Percentiles rank a stretch among this genome's conserved stretches.
phyloP scores from a whole-genome alignment of 2,329 filamentous ascomycete genomes.

The Exophiala sp. region DNA sequence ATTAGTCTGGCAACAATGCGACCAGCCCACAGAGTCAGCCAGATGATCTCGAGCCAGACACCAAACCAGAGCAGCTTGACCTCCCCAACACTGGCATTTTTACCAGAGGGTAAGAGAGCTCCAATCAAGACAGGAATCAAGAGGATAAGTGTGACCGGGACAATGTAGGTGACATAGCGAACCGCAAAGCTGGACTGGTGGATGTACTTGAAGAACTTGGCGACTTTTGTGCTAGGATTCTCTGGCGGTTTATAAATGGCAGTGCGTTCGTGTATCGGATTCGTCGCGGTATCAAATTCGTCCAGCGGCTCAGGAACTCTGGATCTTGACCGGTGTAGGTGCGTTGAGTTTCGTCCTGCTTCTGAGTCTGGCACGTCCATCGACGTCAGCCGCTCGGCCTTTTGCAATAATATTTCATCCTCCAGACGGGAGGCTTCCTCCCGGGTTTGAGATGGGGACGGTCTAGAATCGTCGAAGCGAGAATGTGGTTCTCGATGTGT shows the following conservation, averaged over 20 bases:
- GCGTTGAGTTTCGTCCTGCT: constrained; percentile 35
- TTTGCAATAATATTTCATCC: constrained; percentile 60
- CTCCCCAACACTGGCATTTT: constrained; percentile 61
- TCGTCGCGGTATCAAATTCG: constrained; percentile 62
- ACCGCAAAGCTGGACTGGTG: constrained; percentile 61
- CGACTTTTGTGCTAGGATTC: constrained; percentile 56
- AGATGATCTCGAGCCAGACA: constrained; percentile 90
- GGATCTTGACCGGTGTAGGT: constrained; percentile 49
- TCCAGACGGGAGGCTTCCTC: constrained; percentile 57
- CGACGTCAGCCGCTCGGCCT: constrained; percentile 57
- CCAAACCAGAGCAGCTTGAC: constrained; percentile 84
- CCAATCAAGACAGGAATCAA: constrained; percentile 64
- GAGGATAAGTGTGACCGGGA: constrained; percentile 58
- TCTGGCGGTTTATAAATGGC: constrained; percentile 60
- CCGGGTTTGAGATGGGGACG: constrained; percentile 52
- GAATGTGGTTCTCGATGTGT: constrained; percentile 36
- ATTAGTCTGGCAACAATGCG: constrained; percentile 60
- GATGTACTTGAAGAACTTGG: constrained; percentile 58
- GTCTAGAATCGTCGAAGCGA: constrained; percentile 30
- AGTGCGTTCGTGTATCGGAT: constrained; percentile 62
- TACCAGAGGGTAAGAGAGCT: constrained; percentile 47
- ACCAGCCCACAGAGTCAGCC: constrained; percentile 82
- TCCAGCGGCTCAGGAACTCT: constrained; percentile 54
- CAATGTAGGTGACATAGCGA: constrained; percentile 66
- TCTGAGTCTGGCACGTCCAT: constrained; percentile 30